Evolutionary conservation across 2,329 filamentous ascomycete species (phyloP).

Genomic region (Teratosphaeriaceae sp.): DNA sequence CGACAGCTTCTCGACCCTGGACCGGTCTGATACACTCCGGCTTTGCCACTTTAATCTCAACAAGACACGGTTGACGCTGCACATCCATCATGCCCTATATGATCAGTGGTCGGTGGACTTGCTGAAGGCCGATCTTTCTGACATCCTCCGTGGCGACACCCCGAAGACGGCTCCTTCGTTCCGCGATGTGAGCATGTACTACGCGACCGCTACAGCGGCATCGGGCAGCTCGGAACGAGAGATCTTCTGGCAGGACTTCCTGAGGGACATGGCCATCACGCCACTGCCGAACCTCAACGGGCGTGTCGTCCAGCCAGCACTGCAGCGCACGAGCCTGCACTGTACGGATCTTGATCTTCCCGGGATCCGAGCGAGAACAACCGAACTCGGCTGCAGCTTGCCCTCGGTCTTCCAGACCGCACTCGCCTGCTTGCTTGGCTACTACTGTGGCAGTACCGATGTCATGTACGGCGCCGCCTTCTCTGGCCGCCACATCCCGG

Average conservation of each 20-base stretch:
- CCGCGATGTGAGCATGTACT: slow-evolving; percentile 49
- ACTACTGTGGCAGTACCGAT: slow-evolving; percentile 59
- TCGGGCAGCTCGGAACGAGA: slow-evolving; percentile 35
- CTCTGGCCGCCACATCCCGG: slow-evolving; percentile 70
- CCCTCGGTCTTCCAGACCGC: slow-evolving; percentile 74
- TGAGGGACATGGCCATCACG: slow-evolving; percentile 51
- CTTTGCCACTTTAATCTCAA: slow-evolving; percentile 62
- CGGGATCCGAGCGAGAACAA: slow-evolving; percentile 8
- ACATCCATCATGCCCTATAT: slow-evolving; percentile 78
- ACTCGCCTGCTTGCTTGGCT: slow-evolving; percentile 57
- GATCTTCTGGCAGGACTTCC: slow-evolving; percentile 63
- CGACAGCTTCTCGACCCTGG: too few species aligned
- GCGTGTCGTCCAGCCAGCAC: slow-evolving; percentile 11
- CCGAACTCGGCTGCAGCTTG: slow-evolving; percentile 44
- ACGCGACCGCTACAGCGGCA: slow-evolving; percentile 27
- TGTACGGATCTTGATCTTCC: slow-evolving; percentile 9
- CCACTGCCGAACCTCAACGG: slow-evolving; percentile 55
- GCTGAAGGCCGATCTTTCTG: slow-evolving; percentile 60
- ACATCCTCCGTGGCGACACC: slow-evolving; percentile 37
- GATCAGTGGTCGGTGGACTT: slow-evolving; percentile 87
- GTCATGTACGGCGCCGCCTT: slow-evolving; percentile 71
- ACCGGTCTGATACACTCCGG: too few species aligned
- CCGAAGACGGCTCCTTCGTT: slow-evolving; percentile 51
- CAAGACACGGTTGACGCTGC: too few species aligned
- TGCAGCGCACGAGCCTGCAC: slow-evolving; percentile 19